Conservation (phyloP, 2,329 filamentous ascomycete genomes). For the Biscogniauxia mediterranea region DNA sequence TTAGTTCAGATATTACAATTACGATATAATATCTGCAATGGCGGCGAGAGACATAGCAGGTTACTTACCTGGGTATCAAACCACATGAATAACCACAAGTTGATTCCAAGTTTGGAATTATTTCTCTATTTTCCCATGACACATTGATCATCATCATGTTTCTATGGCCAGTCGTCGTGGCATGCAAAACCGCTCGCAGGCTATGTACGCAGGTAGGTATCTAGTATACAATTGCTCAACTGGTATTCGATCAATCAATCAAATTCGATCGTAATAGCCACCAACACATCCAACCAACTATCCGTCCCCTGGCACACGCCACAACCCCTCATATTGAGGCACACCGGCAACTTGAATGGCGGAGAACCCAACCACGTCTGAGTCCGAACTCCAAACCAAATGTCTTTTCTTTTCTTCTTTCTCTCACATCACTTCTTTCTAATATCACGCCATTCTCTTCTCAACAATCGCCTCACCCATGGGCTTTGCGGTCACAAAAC, state of each 20-base stretch:
- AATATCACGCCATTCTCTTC: conserved; percentile 48
- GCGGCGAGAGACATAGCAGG: too few relatives aligned
- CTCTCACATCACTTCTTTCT: not conserved
- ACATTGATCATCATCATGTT: not conserved
- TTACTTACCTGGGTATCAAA: too few relatives aligned
- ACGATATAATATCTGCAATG: too few relatives aligned
- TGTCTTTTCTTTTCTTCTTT: not conserved
- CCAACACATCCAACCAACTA: not conserved
- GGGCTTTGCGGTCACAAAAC: conserved; percentile 50
- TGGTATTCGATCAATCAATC: not conserved
- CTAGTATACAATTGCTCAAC: not conserved
- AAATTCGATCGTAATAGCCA: not conserved
- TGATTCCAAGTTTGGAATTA: too few relatives aligned
- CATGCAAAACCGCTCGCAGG: not conserved
- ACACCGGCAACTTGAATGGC: not conserved
- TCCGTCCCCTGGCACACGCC: not conserved
- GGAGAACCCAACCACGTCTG: not conserved
- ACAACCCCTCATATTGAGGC: not conserved
- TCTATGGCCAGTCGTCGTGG: not conserved
- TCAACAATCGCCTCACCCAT: conserved; percentile 58
- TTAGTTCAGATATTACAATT: too few relatives aligned
- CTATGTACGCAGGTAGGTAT: not conserved
- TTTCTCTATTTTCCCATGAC: too few relatives aligned
- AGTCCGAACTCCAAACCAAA: not conserved
- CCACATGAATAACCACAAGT: too few relatives aligned